phyloP scores from a whole-genome alignment of 768 basidiomycete species.

The Dioszegia aurantiaca region DNA sequence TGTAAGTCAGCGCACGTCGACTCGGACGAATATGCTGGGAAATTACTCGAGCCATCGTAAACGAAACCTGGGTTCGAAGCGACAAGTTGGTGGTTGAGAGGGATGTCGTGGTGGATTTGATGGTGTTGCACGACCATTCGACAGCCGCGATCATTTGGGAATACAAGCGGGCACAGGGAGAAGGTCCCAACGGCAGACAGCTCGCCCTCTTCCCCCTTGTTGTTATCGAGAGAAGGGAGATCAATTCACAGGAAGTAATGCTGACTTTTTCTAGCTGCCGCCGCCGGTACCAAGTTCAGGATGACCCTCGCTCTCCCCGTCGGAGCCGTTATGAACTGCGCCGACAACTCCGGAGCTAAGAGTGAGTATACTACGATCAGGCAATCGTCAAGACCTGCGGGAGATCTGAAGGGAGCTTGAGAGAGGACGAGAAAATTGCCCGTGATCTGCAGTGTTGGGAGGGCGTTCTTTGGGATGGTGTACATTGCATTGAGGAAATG shows the following conservation, averaged over 20 bases:
- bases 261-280: constrained; percentile 43
- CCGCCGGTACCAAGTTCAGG: constrained; percentile 89
- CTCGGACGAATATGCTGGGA: neutral
- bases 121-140: too few species aligned
- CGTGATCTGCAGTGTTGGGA: too few species aligned
- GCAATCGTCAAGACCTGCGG: neutral
- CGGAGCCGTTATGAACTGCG: constrained; percentile 79
- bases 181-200: too few species aligned
- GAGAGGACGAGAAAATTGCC: too few species aligned
- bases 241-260: neutral
- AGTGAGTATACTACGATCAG: constrained; percentile 51
- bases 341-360: constrained; percentile 99
- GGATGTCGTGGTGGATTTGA: too few species aligned
- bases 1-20: constrained; percentile 1
- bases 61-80: too few species aligned
- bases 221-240: neutral
- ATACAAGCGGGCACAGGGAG: too few species aligned
- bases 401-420: neutral
- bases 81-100: too few species aligned
- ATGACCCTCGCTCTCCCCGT: constrained; percentile 60
- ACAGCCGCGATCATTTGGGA: too few species aligned
- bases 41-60: too few species aligned
- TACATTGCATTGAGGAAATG: too few species aligned
- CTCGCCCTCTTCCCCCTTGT: neutral
- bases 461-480: too few species aligned